Conservation (phyloP, 108 stramenopile species). For the Cyclotella atomus region DNA sequence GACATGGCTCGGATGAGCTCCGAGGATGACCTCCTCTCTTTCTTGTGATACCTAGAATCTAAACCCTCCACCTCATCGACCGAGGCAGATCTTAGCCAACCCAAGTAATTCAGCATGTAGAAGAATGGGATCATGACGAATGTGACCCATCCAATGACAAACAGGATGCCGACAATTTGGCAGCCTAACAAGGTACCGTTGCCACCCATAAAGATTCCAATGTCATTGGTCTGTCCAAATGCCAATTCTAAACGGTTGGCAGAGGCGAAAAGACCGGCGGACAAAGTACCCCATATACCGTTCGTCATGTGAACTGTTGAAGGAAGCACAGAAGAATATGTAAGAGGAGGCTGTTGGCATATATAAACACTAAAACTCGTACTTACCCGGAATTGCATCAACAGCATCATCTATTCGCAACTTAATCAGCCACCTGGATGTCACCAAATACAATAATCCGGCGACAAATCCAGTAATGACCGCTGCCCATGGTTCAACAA, state of each 20-base stretch:
- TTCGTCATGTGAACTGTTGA: constrained; percentile 86
- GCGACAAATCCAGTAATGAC: constrained; percentile 81
- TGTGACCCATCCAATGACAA: constrained; percentile 75
- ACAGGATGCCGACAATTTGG: constrained; percentile 70
- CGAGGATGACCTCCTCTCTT: constrained; percentile 3
- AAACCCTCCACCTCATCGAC: constrained; percentile 69
- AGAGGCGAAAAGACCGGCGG: constrained; percentile 77
- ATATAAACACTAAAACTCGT: no score
- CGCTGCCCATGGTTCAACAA: constrained; percentile 86
- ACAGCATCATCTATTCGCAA: constrained; percentile 91
- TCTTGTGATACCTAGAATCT: constrained; percentile 59
- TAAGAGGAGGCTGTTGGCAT: no score
- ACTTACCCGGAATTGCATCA: constrained; percentile 93
- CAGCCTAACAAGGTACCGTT: constrained; percentile 65
- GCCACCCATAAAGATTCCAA: constrained; percentile 30
- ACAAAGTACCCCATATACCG: constrained; percentile 87
- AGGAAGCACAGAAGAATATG: no score
- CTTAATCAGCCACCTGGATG: constrained; percentile 62
- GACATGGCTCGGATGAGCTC: not conserved
- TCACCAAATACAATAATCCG: constrained; percentile 72
- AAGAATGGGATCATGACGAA: constrained; percentile 77
- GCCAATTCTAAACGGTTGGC: constrained; percentile 40
- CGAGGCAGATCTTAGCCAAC: constrained; percentile 56
- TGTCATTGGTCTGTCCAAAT: constrained; percentile 44
- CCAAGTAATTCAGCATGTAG: constrained; percentile 45